Conservation (phyloP, 306 rosid genomes). For the Cucurbita argyrosperma region DNA sequence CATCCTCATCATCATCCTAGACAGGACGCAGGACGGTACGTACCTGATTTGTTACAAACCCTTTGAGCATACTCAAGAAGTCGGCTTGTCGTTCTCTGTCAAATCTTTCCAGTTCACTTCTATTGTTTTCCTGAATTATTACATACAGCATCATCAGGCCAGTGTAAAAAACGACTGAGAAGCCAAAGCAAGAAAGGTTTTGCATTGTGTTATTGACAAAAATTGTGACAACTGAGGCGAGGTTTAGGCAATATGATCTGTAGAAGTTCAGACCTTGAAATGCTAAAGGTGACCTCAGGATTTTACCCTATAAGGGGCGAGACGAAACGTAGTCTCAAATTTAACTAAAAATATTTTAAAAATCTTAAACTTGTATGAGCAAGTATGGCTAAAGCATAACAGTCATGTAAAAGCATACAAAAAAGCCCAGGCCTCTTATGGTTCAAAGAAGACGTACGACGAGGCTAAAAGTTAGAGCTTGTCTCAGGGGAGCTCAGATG, state of each 20-base stretch:
- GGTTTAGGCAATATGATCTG: background rate
- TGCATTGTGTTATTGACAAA: background rate
- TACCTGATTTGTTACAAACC: slow-evolving; percentile 91
- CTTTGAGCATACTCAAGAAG: slow-evolving; percentile 85
- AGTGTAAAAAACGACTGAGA: background rate
- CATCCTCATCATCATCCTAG: background rate
- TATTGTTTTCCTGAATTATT: slow-evolving; percentile 73
- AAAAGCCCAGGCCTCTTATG: background rate
- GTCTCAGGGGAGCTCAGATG: background rate
- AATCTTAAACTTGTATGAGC: background rate
- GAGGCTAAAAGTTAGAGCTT: background rate
- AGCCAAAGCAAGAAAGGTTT: background rate
- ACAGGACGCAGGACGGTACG: background rate
- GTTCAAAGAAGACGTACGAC: background rate
- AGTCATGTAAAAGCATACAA: background rate
- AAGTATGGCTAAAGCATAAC: background rate
- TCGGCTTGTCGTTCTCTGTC: slow-evolving; percentile 70
- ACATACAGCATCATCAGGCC: background rate
- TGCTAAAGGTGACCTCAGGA: background rate
- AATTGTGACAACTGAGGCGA: background rate
- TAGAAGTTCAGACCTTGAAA: background rate
- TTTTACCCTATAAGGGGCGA: background rate
- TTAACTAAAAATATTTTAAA: too few relatives aligned
- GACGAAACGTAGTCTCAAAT: background rate
- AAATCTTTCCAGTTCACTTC: slow-evolving; percentile 79